A percentile compares a stretch with the other conserved stretches of the same genome.
Conservation (phyloP, 2,329 filamentous ascomycete species). For the Cylindrodendrum hubeiense region DNA sequence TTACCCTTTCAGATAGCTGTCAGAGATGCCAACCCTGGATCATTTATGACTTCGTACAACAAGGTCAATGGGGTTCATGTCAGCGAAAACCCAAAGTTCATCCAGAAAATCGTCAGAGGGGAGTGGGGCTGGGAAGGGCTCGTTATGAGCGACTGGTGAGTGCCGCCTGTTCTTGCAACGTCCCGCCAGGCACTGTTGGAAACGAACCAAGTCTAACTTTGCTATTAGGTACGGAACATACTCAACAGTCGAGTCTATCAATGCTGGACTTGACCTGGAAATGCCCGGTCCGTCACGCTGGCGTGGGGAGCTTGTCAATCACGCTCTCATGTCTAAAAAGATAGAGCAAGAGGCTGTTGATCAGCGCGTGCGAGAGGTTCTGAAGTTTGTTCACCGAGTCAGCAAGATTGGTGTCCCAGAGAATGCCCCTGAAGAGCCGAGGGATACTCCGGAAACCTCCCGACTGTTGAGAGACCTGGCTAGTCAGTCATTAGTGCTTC, state of each 20-base stretch:
- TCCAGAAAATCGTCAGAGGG: slow-evolving; percentile 10
- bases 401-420: background rate
- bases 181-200: too few relatives aligned
- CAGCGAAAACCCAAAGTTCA: slow-evolving; percentile 3
- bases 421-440: slow-evolving; percentile 2
- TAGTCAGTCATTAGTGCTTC: slow-evolving; percentile 1
- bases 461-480: background rate
- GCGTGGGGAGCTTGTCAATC: background rate
- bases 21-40: slow-evolving; percentile 13
- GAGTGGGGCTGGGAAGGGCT: slow-evolving; percentile 11
- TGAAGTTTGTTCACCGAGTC: background rate
- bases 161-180: background rate
- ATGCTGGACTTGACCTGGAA: slow-evolving; percentile 3
- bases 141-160: slow-evolving; percentile 4
- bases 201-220: background rate
- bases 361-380: slow-evolving; percentile 2
- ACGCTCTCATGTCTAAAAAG: slow-evolving; percentile 5
- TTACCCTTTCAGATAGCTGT: slow-evolving; percentile 12
- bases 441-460: slow-evolving; percentile 1
- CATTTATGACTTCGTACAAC: slow-evolving; percentile 11
- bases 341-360: background rate
- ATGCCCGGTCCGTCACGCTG: slow-evolving; percentile 9
- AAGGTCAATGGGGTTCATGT: slow-evolving; percentile 12
- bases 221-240: slow-evolving; percentile 7
- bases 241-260: slow-evolving; percentile 7